Conservation (phyloP, 768 basidiomycete species). For the Russula earlei region DNA sequence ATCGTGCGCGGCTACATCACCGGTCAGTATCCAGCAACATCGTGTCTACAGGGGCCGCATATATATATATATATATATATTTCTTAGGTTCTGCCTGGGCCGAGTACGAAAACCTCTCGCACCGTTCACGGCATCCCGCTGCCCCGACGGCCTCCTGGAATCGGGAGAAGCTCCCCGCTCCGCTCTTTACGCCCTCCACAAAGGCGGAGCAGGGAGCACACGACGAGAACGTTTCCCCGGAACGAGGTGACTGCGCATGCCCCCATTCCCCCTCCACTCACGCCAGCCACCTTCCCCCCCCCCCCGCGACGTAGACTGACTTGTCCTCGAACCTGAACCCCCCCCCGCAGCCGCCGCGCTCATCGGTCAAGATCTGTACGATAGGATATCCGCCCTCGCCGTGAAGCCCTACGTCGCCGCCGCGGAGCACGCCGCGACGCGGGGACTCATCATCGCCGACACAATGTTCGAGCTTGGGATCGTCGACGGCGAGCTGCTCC, state of each 20-base stretch:
- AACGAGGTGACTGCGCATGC: slow-evolving; percentile 62
- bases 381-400: slow-evolving; percentile 48
- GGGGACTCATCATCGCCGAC: slow-evolving; percentile 90
- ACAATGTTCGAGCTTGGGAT: slow-evolving; percentile 99
- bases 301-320: not conserved
- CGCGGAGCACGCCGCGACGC: slow-evolving; percentile 57
- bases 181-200: slow-evolving; percentile 93
- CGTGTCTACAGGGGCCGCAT: too few relatives aligned
- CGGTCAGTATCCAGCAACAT: slow-evolving; percentile 41
- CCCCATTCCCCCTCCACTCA: not conserved
- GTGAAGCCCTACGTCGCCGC: slow-evolving; percentile 66
- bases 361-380: slow-evolving; percentile 57
- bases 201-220: slow-evolving; percentile 92
- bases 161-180: slow-evolving; percentile 70
- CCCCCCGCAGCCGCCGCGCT: slow-evolving; percentile 44
- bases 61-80: not conserved
- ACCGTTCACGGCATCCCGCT: slow-evolving; percentile 84
- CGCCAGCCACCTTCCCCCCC: not conserved
- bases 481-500: slow-evolving; percentile 52
- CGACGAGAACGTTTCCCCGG: slow-evolving; percentile 98
- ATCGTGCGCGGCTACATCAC: slow-evolving; percentile 96
- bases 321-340: not conserved
- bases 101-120: slow-evolving; percentile 79
- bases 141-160: slow-evolving; percentile 70
- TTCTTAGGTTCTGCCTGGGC: slow-evolving; percentile 87